Evolutionary conservation across 2,329 filamentous ascomycete species (phyloP).

Genomic region (Dissoconium aciculare): DNA sequence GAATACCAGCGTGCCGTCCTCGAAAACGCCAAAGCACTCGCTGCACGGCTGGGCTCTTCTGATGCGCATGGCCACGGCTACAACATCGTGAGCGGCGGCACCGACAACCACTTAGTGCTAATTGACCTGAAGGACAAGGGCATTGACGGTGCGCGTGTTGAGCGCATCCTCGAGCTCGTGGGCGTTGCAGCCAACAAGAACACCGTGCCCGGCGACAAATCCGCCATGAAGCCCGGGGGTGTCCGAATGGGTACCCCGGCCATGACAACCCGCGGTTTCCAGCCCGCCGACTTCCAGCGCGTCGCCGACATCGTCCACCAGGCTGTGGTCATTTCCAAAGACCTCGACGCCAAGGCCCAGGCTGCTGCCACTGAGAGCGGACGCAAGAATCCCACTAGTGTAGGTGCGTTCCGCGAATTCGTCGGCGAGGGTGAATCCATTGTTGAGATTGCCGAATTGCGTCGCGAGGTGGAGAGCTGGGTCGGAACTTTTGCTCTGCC

Average conservation of each 20-base stretch:
- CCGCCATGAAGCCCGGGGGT: conserved; percentile 81
- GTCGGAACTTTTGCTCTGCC: conserved; percentile 59
- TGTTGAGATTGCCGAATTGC: conserved; percentile 56
- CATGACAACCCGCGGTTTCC: conserved; percentile 95
- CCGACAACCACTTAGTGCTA: conserved; percentile 92
- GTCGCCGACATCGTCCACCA: conserved; percentile 78
- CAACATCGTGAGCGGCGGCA: conserved; percentile 82
- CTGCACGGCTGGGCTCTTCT: conserved; percentile 51
- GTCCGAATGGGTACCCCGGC: conserved; percentile 89
- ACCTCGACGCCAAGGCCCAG: conserved; percentile 57
- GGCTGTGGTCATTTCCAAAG: conserved; percentile 62
- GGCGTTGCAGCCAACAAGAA: conserved; percentile 99
- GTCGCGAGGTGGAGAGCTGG: conserved; percentile 64
- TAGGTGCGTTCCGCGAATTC: conserved; percentile 54
- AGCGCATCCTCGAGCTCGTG: conserved; percentile 90
- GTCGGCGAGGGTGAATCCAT: conserved; percentile 53
- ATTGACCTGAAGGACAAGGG: conserved; percentile 78
- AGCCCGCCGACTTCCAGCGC: conserved; percentile 70
- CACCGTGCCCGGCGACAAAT: conserved; percentile 89
- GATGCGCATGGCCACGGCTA: conserved; percentile 76
- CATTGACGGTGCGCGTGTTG: conserved; percentile 86
- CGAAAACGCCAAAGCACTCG: conserved; percentile 79
- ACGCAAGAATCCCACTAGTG: conserved; percentile 48
- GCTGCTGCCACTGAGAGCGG: conserved; percentile 53
- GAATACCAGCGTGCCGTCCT: conserved; percentile 84